These are phyloP conservation scores for Nothophytophthora sp. DNA, from an alignment of 352 stramenopile species.

Conservation along the genomic window DNA sequence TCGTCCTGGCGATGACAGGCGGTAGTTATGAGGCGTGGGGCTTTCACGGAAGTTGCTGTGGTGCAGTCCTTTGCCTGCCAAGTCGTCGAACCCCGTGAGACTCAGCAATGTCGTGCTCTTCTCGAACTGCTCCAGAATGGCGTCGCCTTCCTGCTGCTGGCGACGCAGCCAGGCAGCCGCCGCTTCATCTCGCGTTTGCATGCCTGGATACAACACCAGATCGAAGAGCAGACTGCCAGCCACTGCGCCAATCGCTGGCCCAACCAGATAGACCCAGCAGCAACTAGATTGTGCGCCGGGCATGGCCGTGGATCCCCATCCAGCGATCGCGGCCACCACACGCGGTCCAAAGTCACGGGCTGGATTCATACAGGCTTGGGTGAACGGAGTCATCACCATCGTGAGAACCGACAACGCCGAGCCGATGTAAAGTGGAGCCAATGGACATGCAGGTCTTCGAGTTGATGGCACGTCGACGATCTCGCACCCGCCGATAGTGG, in stretches of 20 bases:
- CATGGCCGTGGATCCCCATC: constrained; percentile 48
- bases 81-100: constrained; percentile 16
- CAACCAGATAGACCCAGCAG: constrained; percentile 74
- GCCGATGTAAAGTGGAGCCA: constrained; percentile 56
- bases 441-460: constrained; percentile 10
- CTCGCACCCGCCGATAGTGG: constrained; percentile 10
- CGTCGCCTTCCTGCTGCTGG: constrained; percentile 31
- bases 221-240: constrained; percentile 60
- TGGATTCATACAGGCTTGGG: constrained; percentile 75
- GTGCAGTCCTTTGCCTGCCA: constrained; percentile 18
- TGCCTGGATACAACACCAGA: constrained; percentile 28
- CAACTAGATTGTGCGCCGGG: constrained; percentile 40
- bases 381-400: constrained; percentile 57
- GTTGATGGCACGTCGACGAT: constrained; percentile 3
- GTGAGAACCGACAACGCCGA: constrained; percentile 49
- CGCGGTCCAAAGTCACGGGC: constrained; percentile 76
- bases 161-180: constrained; percentile 24
- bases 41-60: constrained; percentile 40
- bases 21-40: constrained; percentile 32
- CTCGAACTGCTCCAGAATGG: constrained; percentile 32
- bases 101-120: constrained; percentile 30
- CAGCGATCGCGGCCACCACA: constrained; percentile 57
- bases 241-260: constrained; percentile 53
- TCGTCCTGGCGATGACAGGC: constrained; percentile 24
- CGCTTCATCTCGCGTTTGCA: constrained; percentile 26